Conservation (phyloP, 306 rosid species). For the Cyclanthera cordifolia region DNA sequence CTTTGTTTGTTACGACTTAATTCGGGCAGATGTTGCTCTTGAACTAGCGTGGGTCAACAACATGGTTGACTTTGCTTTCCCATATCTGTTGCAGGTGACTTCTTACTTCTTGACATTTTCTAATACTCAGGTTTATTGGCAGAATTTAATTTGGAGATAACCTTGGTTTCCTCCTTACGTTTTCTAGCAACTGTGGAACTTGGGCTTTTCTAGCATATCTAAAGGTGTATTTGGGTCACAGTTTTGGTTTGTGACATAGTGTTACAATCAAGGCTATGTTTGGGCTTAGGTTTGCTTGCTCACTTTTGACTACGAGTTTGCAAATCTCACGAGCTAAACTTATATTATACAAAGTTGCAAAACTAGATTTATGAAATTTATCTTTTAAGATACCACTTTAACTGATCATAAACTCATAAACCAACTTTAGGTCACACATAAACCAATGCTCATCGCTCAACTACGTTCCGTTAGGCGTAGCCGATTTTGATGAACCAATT, state of each 20-base stretch:
- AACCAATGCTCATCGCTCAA: background rate
- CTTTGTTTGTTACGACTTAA: constrained; percentile 89
- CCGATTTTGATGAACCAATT: background rate
- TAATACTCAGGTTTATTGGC: background rate
- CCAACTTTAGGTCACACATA: background rate
- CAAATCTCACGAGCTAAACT: background rate
- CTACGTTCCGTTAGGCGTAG: background rate
- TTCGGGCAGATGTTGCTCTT: constrained; percentile 70
- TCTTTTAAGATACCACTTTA: background rate
- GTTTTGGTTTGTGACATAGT: background rate
- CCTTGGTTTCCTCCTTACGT: background rate
- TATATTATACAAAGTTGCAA: background rate
- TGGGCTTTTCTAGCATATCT: background rate
- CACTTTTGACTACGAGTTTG: background rate
- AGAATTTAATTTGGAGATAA: background rate
- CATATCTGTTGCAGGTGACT: constrained; percentile 76
- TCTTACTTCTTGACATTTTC: background rate
- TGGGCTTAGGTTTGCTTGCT: background rate
- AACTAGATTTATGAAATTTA: background rate
- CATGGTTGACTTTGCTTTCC: constrained; percentile 89
- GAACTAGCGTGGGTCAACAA: constrained; percentile 97
- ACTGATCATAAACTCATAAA: background rate
- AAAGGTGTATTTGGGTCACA: background rate
- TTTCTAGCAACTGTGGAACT: background rate
- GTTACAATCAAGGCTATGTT: background rate